phyloP scores from a whole-genome alignment of 441 rosid genomes.

The Metrosideros polymorpha region DNA sequence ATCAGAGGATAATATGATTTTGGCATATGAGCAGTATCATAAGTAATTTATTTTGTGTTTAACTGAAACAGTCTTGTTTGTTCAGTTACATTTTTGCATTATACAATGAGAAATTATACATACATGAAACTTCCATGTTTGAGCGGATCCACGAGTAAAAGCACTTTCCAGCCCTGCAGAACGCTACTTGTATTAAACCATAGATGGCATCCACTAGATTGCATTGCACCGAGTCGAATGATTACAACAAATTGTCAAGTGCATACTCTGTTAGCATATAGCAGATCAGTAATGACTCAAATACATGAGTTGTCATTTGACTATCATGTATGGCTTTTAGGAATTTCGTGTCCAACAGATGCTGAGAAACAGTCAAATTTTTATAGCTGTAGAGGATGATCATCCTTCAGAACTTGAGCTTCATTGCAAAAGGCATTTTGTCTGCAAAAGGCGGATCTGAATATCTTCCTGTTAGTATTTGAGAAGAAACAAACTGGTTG shows the following conservation, averaged over 20 bases:
- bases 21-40: background rate
- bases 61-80: background rate
- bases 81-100: background rate
- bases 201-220: background rate
- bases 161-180: background rate
- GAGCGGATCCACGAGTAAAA: background rate
- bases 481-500: constrained; percentile 58
- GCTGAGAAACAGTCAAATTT: constrained; percentile 2
- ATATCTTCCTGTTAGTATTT: constrained; percentile 70
- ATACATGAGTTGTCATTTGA: background rate
- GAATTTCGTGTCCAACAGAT: background rate
- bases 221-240: background rate
- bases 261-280: background rate
- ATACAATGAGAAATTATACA: background rate
- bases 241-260: background rate
- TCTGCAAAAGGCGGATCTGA: constrained; percentile 79
- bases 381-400: background rate
- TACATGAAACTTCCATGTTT: background rate
- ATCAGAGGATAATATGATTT: constrained; percentile 11
- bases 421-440: constrained; percentile 74
- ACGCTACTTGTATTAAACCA: background rate
- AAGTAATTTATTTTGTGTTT: background rate
- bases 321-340: background rate
- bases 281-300: background rate
- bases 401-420: constrained; percentile 46